A percentile compares a stretch with the other conserved stretches of the same genome.
Conservation (phyloP, 2,329 filamentous ascomycete species). For the Colletotrichum sublineola region DNA sequence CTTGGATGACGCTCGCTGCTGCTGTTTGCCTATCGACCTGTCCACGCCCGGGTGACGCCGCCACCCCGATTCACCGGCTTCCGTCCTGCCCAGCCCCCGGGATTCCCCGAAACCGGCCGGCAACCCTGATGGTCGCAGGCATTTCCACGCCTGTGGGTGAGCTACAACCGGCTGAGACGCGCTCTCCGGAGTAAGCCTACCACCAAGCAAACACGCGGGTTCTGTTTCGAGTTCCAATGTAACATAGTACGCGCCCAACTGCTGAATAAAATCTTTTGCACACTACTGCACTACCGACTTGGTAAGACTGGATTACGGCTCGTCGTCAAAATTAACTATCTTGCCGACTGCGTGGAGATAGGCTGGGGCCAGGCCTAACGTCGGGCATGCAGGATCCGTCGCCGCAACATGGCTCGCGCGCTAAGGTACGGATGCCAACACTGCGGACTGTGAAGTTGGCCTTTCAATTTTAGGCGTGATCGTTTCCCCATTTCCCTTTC, state of each 20-base stretch:
- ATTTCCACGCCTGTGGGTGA: background rate
- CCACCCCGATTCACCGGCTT: background rate
- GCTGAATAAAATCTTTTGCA: background rate
- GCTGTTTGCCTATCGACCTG: background rate
- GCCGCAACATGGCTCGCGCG: conserved; percentile 6
- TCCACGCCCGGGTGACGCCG: background rate
- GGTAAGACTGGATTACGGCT: background rate
- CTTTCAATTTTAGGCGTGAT: background rate
- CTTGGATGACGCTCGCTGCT: background rate
- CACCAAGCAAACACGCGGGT: background rate
- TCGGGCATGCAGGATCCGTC: conserved; percentile 8
- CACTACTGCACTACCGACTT: background rate
- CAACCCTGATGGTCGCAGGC: background rate
- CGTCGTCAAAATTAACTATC: conserved; percentile 30
- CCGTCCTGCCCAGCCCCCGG: background rate
- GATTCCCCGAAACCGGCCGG: conserved; percentile 17
- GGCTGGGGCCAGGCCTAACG: conserved; percentile 19
- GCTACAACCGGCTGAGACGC: background rate
- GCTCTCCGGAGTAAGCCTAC: too few relatives aligned
- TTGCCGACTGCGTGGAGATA: conserved; percentile 17
- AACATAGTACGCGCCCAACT: background rate
- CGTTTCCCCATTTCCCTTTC: background rate
- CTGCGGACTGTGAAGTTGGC: background rate
- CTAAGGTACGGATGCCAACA: background rate
- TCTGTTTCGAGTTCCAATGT: background rate